phyloP scores from a whole-genome alignment of 1,139 yeast genomes.

The Blastobotrys serpentis region DNA sequence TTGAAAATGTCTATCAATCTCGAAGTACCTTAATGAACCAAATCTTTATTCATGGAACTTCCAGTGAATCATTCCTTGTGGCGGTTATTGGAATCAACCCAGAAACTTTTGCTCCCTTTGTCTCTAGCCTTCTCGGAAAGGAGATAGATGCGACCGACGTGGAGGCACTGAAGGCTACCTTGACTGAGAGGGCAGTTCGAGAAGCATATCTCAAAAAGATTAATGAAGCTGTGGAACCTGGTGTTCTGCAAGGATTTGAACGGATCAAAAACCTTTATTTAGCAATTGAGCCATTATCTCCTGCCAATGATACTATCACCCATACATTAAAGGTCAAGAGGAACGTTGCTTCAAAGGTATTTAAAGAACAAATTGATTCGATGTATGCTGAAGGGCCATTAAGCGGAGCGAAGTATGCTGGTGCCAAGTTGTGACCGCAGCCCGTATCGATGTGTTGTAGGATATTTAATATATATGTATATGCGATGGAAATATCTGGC shows the following conservation, averaged over 20 bases:
- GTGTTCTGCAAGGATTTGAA: conserved; percentile 53
- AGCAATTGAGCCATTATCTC: conserved; percentile 63
- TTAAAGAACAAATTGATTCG: conserved; percentile 46
- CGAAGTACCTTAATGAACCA: conserved; percentile 54
- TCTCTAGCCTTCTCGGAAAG: conserved; percentile 29
- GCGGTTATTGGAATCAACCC: conserved; percentile 66
- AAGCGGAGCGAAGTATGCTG: conserved; percentile 8
- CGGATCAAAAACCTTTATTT: conserved; percentile 59
- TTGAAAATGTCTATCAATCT: conserved; percentile 63
- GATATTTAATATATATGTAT: too few relatives aligned
- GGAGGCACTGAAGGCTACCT: conserved; percentile 33
- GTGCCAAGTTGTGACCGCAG: conserved; percentile 13
- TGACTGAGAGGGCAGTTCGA: conserved; percentile 36
- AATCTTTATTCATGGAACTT: conserved; percentile 63
- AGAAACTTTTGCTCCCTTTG: conserved; percentile 35
- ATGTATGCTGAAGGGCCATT: conserved; percentile 62
- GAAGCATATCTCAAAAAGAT: conserved; percentile 34
- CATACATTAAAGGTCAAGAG: conserved; percentile 77
- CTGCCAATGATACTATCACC: conserved; percentile 63
- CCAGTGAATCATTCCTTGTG: conserved; percentile 57
- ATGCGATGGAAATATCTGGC: too few relatives aligned
- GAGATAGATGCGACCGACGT: conserved; percentile 30
- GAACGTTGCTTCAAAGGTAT: conserved; percentile 54
- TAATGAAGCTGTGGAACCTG: conserved; percentile 34
- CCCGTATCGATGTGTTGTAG: too few relatives aligned